Base-by-base conservation (phyloP, 2,329 filamentous ascomycete genomes). In the Magnaporthales sp. region DNA sequence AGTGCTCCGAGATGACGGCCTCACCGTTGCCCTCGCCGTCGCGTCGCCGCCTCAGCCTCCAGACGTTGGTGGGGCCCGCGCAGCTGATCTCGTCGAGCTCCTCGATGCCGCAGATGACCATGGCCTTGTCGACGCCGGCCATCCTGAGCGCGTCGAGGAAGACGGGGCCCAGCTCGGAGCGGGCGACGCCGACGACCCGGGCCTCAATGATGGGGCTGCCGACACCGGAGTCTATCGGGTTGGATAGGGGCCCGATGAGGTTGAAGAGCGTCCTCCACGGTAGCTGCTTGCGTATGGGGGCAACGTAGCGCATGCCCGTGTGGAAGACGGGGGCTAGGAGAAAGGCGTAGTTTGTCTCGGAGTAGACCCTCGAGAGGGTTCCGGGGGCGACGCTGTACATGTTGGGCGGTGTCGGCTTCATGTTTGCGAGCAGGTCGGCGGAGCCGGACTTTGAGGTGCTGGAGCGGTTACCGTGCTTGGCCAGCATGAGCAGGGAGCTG, bases 241-340 rank as follows among this genome's bases (percentile, higher is more conserved):
- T 98, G 62, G 93, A 91, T 30, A 99, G 83, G 0, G 95, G 95
- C 0, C 95, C 95, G 64, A 99, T 85, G 19, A 99, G 86, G 79
- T 99, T 99, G 87, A 99, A 99, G 71, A 99, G 94, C 1, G 95
- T 99, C 72, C 95, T 88, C 84, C 95, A 94, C 67, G 94, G 94
- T 26, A 99, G 86, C 75, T 96, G 91, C 74, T 88, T 91, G 69
- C 95, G 90, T 70, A 97, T 89, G 1, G 90, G 87, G 4, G 93
- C 92, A 54, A 95, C 93, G 76, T 93, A 89, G 75, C 88, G 89
- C 90, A 98, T 97, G 63, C 93, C 94, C 0, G 93, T 92, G 79
- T 99, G 95, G 83, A 97, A 99, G 71, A 95, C 91, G 54, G 95
- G 94, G 0, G 95, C 95, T 75, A 95, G 98, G 31, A 99, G 85